Evolutionary conservation across 2,329 filamentous ascomycete species (phyloP).

Genomic region (Claviceps arundinis): DNA sequence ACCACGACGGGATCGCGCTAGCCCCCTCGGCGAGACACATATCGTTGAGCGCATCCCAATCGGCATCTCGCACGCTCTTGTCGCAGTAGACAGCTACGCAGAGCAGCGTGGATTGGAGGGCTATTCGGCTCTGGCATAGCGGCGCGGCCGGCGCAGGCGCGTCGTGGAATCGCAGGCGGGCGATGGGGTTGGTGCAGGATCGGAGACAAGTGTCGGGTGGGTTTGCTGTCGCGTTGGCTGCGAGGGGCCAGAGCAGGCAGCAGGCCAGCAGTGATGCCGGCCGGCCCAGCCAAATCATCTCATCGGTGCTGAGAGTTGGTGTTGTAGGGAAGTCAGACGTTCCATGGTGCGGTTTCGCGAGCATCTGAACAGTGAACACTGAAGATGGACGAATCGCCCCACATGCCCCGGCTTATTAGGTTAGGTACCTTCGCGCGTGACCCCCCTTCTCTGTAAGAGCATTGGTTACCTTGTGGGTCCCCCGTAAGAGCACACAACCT

Average conservation of each 20-base stretch:
- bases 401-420: not conserved
- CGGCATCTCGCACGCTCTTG: slow-evolving; percentile 11
- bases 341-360: too few relatives aligned
- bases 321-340: not conserved
- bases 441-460: too few relatives aligned
- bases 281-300: not conserved
- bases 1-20: slow-evolving; percentile 20
- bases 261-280: slow-evolving; percentile 6
- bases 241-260: not conserved
- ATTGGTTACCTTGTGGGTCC: too few relatives aligned
- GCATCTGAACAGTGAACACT: too few relatives aligned
- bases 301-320: slow-evolving; percentile 1
- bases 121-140: slow-evolving; percentile 18
- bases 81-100: slow-evolving; percentile 25
- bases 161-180: slow-evolving; percentile 19
- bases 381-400: too few relatives aligned
- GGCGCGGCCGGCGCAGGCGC: slow-evolving; percentile 8
- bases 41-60: slow-evolving; percentile 18
- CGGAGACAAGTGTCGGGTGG: slow-evolving; percentile 15
- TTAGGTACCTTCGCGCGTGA: too few relatives aligned
- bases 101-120: slow-evolving; percentile 21
- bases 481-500: too few relatives aligned
- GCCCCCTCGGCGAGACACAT: slow-evolving; percentile 18
- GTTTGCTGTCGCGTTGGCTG: not conserved
- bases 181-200: slow-evolving; percentile 19